Percentiles rank a stretch among this genome's conserved stretches.
Conservation (phyloP, 345 rosid species). For the Eucalyptus caleyi region DNA sequence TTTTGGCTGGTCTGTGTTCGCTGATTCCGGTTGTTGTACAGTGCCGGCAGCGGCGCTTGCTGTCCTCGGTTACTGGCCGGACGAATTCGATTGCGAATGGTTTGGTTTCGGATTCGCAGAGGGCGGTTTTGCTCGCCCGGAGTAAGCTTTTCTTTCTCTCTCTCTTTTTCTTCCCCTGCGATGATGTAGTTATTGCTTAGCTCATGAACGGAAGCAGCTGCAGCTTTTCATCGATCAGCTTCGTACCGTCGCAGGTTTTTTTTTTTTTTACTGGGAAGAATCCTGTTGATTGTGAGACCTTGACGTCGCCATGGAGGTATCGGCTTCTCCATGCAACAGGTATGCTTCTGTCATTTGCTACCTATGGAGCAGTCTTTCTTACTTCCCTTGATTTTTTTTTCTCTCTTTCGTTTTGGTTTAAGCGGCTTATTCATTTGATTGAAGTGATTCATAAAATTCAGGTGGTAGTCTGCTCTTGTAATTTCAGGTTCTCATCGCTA, state of each 20-base stretch:
- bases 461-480: background rate
- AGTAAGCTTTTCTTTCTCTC: slow-evolving; percentile 13
- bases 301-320: slow-evolving; percentile 11
- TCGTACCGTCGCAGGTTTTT: slow-evolving; percentile 9
- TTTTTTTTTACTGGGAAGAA: slow-evolving; percentile 1
- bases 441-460: background rate
- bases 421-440: background rate
- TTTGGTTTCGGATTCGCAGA: background rate
- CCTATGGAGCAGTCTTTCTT: background rate
- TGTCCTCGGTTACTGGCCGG: too few species aligned
- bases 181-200: background rate
- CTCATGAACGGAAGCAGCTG: background rate
- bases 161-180: background rate
- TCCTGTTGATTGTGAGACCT: slow-evolving; percentile 7
- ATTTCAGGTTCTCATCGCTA: slow-evolving; percentile 24
- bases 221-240: slow-evolving; percentile 1
- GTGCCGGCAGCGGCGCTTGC: too few species aligned
- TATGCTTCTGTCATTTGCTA: background rate
- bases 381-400: too few species aligned
- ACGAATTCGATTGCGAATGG: background rate
- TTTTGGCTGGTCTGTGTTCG: background rate
- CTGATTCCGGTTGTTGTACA: background rate
- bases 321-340: slow-evolving; percentile 48
- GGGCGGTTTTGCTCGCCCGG: slow-evolving; percentile 1
- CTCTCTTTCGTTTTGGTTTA: too few species aligned